Base-by-base conservation (phyloP, 306 rosid genomes). In the Vigna hirtella region DNA sequence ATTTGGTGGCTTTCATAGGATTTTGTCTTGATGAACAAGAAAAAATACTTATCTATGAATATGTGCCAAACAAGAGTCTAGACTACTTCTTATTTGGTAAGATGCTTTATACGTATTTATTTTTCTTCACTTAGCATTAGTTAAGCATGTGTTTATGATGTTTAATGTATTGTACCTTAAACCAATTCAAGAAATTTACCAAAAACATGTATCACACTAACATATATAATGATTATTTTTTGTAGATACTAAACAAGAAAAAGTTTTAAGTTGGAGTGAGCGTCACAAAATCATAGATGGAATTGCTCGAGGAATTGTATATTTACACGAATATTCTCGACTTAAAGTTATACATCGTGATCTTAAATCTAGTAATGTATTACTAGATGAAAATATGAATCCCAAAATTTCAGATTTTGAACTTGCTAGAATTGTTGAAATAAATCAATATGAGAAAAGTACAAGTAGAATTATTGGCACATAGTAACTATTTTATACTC, bases 321-420 rank as follows among this genome's bases (percentile, higher is more conserved):
- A 61, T 61, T 61, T 61, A 30, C 66, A 61, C 2, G 43, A 61
- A 6, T 20, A 61, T 30, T 61, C 43, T 30, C 66, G 66, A 61
- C 66, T 61, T 30, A 61, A 61, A 61, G 2, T 61, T 30, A 61
- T 61, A 61, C 66, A 61, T 24, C 66, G 43, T 30, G 43, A 61
- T 30, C 18, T 61, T 61, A 28, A 63, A 34, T 48, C 68, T 34
- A 63, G 68, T 4, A 63, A 63, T 34, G 7, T 63, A 7, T 0
- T 63, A 16, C 1, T 71, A 52, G 76, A 71, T 3, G 34, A 52
- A 71, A 51, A 52, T 34, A 51, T 71, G 64, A 52, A 51, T 5
- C 64, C 76, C 5, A 71, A 71, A 34, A 51, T 71, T 32, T 52
- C 76, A 52, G 64, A 71, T 18, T 71, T 71, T 32, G 76, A 64